A percentile compares a stretch with the other conserved stretches of the same genome.
Conservation (phyloP, 163 green algal genomes). For the Scenedesmus sp. region DNA sequence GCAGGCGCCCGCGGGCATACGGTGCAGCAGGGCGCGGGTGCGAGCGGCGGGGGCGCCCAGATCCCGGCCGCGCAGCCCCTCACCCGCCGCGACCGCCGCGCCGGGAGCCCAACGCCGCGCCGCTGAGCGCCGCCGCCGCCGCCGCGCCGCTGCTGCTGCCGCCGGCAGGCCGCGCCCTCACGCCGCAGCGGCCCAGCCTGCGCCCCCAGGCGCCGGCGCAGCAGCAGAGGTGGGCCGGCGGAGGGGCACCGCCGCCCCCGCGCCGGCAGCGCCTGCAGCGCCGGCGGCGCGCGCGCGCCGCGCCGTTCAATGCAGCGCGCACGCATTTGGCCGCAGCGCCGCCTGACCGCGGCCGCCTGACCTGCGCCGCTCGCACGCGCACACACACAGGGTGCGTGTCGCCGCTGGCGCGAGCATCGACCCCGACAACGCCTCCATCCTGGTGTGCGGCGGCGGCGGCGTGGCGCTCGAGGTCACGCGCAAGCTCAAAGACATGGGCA, state of each 20-base stretch:
- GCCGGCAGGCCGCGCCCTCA: slow-evolving; percentile 11
- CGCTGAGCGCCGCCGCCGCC: neutral
- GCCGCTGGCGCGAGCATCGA: slow-evolving; percentile 68
- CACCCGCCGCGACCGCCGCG: too few relatives aligned
- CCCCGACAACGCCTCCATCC: slow-evolving; percentile 92
- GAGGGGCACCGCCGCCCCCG: too few relatives aligned
- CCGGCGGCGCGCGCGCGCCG: too few relatives aligned
- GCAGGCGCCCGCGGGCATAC: too few relatives aligned
- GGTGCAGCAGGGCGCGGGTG: neutral
- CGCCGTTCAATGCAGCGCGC: too few relatives aligned
- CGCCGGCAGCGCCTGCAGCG: too few relatives aligned
- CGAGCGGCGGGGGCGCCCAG: too few relatives aligned
- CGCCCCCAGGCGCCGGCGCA: neutral
- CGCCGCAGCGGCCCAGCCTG: slow-evolving; percentile 1
- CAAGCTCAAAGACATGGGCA: slow-evolving; percentile 94
- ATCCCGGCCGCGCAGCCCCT: too few relatives aligned
- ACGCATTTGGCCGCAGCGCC: too few relatives aligned
- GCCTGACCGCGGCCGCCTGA: too few relatives aligned
- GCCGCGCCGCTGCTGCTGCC: slow-evolving; percentile 7
- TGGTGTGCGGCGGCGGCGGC: slow-evolving; percentile 92
- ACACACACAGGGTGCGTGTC: slow-evolving; percentile 16
- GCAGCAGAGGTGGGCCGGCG: slow-evolving; percentile 10
- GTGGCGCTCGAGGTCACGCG: slow-evolving; percentile 90
- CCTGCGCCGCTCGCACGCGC: too few relatives aligned
- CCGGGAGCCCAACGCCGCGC: too few relatives aligned